Conservation (phyloP, 2,329 filamentous ascomycete species). For the Paecilomyces formosus region DNA sequence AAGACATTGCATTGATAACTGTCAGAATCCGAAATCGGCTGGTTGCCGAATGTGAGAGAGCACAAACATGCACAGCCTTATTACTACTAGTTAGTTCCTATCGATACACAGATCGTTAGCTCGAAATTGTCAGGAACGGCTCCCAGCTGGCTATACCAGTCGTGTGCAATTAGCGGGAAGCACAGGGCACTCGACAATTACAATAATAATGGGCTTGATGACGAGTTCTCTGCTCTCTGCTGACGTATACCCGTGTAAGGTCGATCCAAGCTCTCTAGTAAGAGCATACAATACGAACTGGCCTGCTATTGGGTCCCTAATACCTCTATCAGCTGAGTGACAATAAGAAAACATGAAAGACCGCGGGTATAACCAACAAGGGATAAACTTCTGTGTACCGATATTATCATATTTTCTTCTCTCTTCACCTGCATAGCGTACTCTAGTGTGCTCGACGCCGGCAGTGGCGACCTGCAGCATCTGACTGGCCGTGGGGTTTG, state of each 20-base stretch:
- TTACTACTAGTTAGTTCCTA: background rate
- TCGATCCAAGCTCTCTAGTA: background rate
- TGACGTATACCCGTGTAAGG: background rate
- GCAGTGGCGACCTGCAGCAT: slow-evolving; percentile 4
- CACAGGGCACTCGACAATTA: background rate
- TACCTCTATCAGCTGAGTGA: background rate
- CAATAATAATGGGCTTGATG: no score
- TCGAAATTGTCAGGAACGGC: background rate
- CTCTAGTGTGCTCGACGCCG: background rate
- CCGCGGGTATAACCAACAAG: background rate
- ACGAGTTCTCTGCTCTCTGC: background rate
- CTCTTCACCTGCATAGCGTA: background rate
- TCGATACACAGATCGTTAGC: background rate
- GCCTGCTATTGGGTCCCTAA: background rate
- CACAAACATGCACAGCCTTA: background rate
- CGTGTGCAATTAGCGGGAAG: background rate
- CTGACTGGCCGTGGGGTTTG: slow-evolving; percentile 8
- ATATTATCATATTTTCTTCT: background rate
- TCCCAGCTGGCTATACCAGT: background rate
- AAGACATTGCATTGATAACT: background rate
- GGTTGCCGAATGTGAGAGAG: background rate
- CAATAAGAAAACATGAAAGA: background rate
- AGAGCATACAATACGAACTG: background rate
- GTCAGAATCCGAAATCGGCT: background rate
- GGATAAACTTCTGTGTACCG: background rate